Evolutionary conservation across 2,329 filamentous ascomycete genomes (phyloP).

Genomic region (Aspergillus novoparasiticus): DNA sequence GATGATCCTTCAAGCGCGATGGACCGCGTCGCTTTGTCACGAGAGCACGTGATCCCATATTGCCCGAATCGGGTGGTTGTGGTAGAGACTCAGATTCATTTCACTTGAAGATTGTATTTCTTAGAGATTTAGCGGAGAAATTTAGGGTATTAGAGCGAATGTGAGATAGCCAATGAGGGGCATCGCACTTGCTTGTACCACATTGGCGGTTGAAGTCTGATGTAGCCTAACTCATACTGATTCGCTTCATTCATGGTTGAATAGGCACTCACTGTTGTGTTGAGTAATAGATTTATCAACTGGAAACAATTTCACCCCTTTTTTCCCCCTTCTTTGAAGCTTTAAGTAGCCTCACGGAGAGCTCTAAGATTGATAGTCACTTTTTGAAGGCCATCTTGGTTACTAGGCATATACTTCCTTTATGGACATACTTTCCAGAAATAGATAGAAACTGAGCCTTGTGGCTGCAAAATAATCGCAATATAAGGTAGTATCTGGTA

Average conservation of each 20-base stretch:
- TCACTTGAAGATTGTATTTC: neutral
- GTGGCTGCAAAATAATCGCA: neutral
- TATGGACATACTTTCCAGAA: too few species aligned
- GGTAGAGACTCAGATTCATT: neutral
- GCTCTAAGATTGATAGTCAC: too few species aligned
- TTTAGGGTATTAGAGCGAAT: neutral
- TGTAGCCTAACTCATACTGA: neutral
- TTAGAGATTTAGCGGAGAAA: neutral
- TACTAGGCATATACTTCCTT: too few species aligned
- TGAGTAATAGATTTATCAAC: neutral
- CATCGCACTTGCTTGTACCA: neutral
- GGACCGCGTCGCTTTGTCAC: constrained; percentile 22
- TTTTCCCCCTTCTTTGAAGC: too few species aligned
- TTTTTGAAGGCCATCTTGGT: too few species aligned
- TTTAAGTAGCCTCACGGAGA: too few species aligned
- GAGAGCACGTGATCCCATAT: constrained; percentile 25
- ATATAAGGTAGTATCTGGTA: neutral
- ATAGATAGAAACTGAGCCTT: too few species aligned
- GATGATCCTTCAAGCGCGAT: constrained; percentile 12
- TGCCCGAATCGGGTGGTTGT: neutral
- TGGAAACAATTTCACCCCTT: too few species aligned
- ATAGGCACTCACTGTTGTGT: neutral
- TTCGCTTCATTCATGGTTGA: neutral
- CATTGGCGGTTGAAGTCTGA: neutral
- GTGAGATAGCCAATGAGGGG: neutral